A percentile compares a stretch with the other conserved stretches of the same genome.
These are phyloP conservation scores for Austroboletus niveus DNA, from an alignment of 1,284 basidiomycete genomes.

Conservation along the genomic window DNA sequence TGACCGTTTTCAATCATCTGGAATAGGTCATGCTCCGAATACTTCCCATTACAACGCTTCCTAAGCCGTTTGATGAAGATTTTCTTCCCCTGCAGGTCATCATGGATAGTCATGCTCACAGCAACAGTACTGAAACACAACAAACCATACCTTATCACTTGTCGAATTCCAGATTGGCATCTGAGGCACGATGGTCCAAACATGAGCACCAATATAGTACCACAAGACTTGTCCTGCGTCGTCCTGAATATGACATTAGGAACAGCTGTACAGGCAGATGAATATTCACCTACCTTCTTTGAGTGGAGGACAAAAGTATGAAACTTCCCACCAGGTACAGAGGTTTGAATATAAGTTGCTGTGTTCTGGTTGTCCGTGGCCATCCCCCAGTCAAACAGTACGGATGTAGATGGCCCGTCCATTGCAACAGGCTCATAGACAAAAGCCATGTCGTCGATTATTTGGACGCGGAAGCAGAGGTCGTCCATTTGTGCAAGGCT, in stretches of 20 bases:
- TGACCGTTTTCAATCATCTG: constrained; percentile 35
- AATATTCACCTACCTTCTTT: constrained; percentile 36
- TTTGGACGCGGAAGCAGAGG: constrained; percentile 39
- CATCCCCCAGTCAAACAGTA: constrained; percentile 53
- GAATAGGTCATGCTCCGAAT: constrained; percentile 30
- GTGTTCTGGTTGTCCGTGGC: constrained; percentile 33
- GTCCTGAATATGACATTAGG: constrained; percentile 27
- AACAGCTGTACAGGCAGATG: not conserved
- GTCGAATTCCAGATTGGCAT: constrained; percentile 39
- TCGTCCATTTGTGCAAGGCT: constrained; percentile 36
- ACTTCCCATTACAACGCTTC: constrained; percentile 26
- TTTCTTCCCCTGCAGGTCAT: constrained; percentile 31
- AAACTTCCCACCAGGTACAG: constrained; percentile 19
- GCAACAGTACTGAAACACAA: not conserved
- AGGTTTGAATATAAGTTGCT: constrained; percentile 33
- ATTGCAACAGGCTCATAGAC: constrained; percentile 52
- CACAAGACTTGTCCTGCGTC: constrained; percentile 29
- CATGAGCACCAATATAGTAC: constrained; percentile 46
- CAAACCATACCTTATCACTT: constrained; percentile 32
- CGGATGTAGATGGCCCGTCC: constrained; percentile 42
- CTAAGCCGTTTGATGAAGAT: constrained; percentile 36
- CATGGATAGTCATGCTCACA: not conserved
- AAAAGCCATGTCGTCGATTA: constrained; percentile 42
- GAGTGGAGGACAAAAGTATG: constrained; percentile 49
- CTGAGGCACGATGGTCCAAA: constrained; percentile 34